Evolutionary conservation across 2,329 filamentous ascomycete species (phyloP).

Genomic region (Dothidotthia symphoricarpi): DNA sequence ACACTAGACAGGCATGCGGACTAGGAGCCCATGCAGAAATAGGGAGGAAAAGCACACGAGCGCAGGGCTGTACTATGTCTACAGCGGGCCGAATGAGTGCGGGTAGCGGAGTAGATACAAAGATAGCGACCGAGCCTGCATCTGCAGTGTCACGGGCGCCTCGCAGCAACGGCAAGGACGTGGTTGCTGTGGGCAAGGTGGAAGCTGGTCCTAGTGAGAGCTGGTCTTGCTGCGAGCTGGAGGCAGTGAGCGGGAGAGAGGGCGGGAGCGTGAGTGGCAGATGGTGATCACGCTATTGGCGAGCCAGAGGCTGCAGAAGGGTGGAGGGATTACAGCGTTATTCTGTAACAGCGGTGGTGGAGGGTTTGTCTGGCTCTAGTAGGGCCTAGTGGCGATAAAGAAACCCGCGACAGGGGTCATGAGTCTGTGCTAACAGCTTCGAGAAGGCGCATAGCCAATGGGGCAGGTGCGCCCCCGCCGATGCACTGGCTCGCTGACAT

Average conservation of each 20-base stretch:
- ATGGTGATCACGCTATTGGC: too few relatives aligned
- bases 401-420: too few relatives aligned
- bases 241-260: too few relatives aligned
- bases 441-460: too few relatives aligned
- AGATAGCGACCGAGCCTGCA: conserved; percentile 9
- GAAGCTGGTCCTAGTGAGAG: neutral
- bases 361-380: neutral
- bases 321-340: neutral
- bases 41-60: conserved; percentile 8
- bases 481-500: neutral
- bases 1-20: too few relatives aligned
- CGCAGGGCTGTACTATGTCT: neutral
- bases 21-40: too few relatives aligned
- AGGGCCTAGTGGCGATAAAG: neutral
- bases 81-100: conserved; percentile 5
- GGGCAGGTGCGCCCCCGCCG: neutral
- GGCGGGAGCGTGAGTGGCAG: too few relatives aligned
- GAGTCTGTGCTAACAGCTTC: too few relatives aligned
- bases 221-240: neutral
- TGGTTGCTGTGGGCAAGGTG: neutral
- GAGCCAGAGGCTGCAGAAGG: too few relatives aligned
- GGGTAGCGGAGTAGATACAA: conserved; percentile 6
- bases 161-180: neutral
- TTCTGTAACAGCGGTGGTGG: neutral
- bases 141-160: conserved; percentile 8